These are phyloP conservation scores for Rickenella mellea DNA, from an alignment of 768 basidiomycete species.

Conservation along the genomic window DNA sequence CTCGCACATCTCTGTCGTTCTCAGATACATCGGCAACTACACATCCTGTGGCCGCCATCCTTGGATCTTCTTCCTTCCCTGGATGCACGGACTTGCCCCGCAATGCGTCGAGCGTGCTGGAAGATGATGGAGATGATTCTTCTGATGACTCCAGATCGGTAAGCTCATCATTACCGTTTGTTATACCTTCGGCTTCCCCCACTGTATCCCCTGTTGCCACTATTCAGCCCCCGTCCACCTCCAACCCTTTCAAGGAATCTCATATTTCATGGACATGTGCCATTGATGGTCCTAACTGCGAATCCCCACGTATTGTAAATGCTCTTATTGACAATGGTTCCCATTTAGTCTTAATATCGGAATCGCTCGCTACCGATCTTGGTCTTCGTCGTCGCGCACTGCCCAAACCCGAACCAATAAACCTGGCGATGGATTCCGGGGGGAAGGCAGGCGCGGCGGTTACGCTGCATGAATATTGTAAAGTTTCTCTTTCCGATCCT, in stretches of 20 bases:
- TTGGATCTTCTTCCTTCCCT: no score
- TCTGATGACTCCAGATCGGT: no score
- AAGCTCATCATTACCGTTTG: no score
- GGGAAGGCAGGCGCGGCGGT: not conserved
- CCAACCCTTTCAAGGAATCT: not conserved
- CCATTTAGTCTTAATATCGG: slow-evolving; percentile 21
- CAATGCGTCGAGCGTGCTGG: no score
- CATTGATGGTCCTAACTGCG: slow-evolving; percentile 1
- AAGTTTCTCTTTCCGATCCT: slow-evolving; percentile 5
- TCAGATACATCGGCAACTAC: slow-evolving; percentile 6
- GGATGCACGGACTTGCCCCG: no score
- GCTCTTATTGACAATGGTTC: slow-evolving; percentile 22
- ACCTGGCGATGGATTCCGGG: slow-evolving; percentile 2
- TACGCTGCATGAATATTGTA: slow-evolving; percentile 8
- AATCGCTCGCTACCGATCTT: slow-evolving; percentile 10
- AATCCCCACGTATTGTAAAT: slow-evolving; percentile 1
- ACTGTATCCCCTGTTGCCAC: no score
- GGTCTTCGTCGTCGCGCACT: slow-evolving; percentile 3
- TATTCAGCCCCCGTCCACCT: no score
- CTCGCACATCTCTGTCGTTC: not conserved
- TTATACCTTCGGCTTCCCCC: no score
- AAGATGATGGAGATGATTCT: no score
- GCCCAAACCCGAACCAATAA: slow-evolving; percentile 1
- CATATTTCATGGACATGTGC: slow-evolving; percentile 9
- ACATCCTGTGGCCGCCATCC: no score